phyloP scores from a whole-genome alignment of 129 eudicot genomes.

The Smallanthus sonchifolius region DNA sequence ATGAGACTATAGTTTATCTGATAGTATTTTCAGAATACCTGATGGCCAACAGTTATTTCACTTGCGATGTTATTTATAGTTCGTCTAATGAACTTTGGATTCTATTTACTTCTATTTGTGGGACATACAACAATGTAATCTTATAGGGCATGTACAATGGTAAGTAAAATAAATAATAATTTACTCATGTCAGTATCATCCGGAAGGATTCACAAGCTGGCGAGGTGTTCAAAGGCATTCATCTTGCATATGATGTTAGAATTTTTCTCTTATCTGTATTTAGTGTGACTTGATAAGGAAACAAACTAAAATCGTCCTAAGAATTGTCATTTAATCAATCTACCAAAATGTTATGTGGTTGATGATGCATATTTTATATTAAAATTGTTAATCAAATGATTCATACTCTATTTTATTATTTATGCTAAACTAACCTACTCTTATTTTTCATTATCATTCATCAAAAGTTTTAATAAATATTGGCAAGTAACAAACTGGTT shows the following conservation, averaged over 20 bases:
- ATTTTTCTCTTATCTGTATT: not conserved
- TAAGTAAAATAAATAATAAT: not conserved
- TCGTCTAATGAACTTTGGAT: not conserved
- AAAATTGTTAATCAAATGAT: no score
- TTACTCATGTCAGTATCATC: conserved; percentile 67
- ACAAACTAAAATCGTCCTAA: not conserved
- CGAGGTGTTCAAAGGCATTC: conserved; percentile 70
- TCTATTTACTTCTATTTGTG: not conserved
- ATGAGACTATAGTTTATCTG: not conserved
- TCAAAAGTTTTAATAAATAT: no score
- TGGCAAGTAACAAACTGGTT: no score
- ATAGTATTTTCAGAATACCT: not conserved
- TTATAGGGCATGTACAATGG: not conserved
- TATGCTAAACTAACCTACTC: no score
- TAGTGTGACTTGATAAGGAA: not conserved
- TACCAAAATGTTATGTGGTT: no score
- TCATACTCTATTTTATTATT: no score
- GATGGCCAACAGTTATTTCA: not conserved
- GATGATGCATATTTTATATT: no score
- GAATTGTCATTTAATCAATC: no score
- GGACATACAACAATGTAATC: not conserved
- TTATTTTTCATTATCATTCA: no score
- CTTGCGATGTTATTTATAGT: not conserved
- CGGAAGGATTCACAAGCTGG: conserved; percentile 75
- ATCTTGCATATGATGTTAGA: conserved; percentile 80